Evolutionary conservation across 2,329 filamentous ascomycete genomes (phyloP).

Genomic region (Ophiostoma piceae): DNA sequence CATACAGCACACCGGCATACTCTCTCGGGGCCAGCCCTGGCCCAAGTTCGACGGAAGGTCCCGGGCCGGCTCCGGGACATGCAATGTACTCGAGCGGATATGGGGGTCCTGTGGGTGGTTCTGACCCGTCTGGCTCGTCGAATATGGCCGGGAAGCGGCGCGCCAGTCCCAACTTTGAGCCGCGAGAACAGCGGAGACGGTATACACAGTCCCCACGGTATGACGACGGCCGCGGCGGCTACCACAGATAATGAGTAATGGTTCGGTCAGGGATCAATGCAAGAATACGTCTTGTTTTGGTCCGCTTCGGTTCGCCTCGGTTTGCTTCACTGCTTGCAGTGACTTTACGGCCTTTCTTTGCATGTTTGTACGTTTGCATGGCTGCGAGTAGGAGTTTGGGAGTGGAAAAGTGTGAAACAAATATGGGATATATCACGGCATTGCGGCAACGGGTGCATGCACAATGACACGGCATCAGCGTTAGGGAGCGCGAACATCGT

Average conservation of each 20-base stretch:
- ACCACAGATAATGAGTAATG: slow-evolving; percentile 7
- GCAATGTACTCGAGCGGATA: slow-evolving; percentile 8
- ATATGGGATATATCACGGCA: background rate
- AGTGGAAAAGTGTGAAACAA: background rate
- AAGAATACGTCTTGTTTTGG: too few relatives aligned
- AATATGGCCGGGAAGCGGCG: slow-evolving; percentile 45
- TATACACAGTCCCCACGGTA: slow-evolving; percentile 34
- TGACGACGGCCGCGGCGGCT: slow-evolving; percentile 26
- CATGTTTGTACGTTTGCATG: slow-evolving; percentile 9
- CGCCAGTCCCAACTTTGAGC: slow-evolving; percentile 45
- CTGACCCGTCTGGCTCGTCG: background rate
- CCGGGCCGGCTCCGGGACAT: background rate
- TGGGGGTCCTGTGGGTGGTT: background rate
- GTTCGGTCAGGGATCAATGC: background rate
- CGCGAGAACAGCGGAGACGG: slow-evolving; percentile 44
- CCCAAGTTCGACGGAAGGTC: slow-evolving; percentile 40
- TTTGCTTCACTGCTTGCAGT: slow-evolving; percentile 1
- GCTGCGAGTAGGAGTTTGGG: background rate
- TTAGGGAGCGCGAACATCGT: background rate
- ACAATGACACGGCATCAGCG: background rate
- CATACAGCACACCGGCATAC: slow-evolving; percentile 55
- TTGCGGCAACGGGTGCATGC: background rate
- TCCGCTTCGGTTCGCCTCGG: background rate
- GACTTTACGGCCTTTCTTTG: background rate
- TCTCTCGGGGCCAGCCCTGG: slow-evolving; percentile 40